These are phyloP conservation scores for Nymphaea colorata DNA, from an alignment of 164 flowering plant genomes.

Conservation along the genomic window DNA sequence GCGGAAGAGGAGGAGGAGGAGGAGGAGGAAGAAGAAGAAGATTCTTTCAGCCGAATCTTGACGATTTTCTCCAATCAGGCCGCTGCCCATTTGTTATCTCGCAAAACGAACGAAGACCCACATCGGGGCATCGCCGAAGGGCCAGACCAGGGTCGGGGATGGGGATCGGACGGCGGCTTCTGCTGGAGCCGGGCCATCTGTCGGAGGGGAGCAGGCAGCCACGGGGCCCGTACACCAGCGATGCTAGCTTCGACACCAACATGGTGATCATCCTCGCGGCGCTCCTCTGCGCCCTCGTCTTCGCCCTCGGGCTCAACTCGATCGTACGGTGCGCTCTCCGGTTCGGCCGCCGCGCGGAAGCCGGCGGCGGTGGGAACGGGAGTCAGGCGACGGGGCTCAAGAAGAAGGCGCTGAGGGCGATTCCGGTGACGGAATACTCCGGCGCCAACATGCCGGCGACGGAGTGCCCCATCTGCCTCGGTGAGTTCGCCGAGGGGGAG, in stretches of 20 bases:
- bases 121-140: background rate
- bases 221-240: constrained; percentile 11
- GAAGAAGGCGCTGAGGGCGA: constrained; percentile 32
- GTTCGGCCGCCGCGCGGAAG: constrained; percentile 26
- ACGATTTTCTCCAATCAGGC: background rate
- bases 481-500: constrained; percentile 59
- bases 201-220: background rate
- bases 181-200: background rate
- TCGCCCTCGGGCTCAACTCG: constrained; percentile 61
- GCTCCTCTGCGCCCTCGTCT: constrained; percentile 45
- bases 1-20: background rate
- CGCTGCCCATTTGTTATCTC: background rate
- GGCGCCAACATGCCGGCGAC: constrained; percentile 24
- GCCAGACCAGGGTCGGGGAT: background rate
- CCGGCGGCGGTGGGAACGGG: constrained; percentile 20
- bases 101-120: background rate
- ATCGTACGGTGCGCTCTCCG: constrained; percentile 37
- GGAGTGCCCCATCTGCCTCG: constrained; percentile 70
- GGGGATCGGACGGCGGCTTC: background rate
- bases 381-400: constrained; percentile 39
- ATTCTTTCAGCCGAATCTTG: background rate
- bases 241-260: constrained; percentile 55
- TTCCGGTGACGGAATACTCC: constrained; percentile 54
- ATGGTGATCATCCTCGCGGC: constrained; percentile 75
- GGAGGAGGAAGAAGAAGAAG: background rate